These are phyloP conservation scores for Pyrenochaeta sp. DNA, from an alignment of 2,329 filamentous ascomycete species.

Conservation along the genomic window DNA sequence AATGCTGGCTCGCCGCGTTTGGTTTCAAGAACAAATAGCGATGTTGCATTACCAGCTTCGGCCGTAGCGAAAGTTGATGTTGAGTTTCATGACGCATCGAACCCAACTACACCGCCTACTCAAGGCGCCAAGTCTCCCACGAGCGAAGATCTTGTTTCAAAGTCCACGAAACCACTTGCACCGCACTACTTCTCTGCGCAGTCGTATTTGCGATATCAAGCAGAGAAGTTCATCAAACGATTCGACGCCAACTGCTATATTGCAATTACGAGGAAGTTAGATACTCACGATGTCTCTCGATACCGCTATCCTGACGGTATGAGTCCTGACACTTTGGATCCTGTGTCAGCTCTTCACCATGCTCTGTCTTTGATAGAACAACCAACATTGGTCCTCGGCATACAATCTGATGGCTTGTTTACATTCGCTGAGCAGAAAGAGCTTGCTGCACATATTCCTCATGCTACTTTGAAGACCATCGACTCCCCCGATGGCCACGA, in stretches of 20 bases:
- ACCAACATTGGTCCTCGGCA: slow-evolving; percentile 89
- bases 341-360: slow-evolving; percentile 66
- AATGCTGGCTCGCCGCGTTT: slow-evolving; percentile 56
- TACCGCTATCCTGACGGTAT: slow-evolving; percentile 63
- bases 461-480: slow-evolving; percentile 82
- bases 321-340: slow-evolving; percentile 52
- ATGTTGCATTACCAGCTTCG: slow-evolving; percentile 29
- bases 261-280: slow-evolving; percentile 95
- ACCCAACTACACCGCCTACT: slow-evolving; percentile 36
- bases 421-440: slow-evolving; percentile 97
- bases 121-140: slow-evolving; percentile 23
- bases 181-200: slow-evolving; percentile 96
- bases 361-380: slow-evolving; percentile 86
- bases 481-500: slow-evolving; percentile 96
- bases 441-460: slow-evolving; percentile 80
- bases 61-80: slow-evolving; percentile 50
- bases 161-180: slow-evolving; percentile 52
- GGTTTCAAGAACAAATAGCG: slow-evolving; percentile 47
- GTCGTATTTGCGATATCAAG: slow-evolving; percentile 96
- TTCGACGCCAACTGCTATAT: slow-evolving; percentile 99
- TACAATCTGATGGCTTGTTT: slow-evolving; percentile 94
- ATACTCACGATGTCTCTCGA: slow-evolving; percentile 93
- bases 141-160: slow-evolving; percentile 16
- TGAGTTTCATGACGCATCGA: slow-evolving; percentile 57
- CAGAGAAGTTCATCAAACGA: slow-evolving; percentile 92